These are phyloP conservation scores for Rutstroemia sp. DNA, from an alignment of 2,329 filamentous ascomycete species.

Conservation along the genomic window DNA sequence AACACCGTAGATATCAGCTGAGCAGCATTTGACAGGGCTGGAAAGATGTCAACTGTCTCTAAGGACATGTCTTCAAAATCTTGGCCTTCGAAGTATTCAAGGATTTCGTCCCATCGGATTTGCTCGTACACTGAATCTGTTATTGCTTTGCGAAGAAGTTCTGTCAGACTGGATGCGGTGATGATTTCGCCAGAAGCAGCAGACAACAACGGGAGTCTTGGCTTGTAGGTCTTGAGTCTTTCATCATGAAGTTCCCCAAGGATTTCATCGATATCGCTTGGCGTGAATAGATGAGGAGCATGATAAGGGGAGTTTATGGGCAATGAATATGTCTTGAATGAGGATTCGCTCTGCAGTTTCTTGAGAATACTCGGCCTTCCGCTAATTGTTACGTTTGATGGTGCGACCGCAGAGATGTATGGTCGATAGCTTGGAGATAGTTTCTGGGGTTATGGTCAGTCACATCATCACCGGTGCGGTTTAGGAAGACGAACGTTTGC, in stretches of 20 bases:
- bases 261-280: constrained; percentile 16
- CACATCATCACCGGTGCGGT: background rate
- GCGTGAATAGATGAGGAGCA: constrained; percentile 24
- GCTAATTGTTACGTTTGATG: background rate
- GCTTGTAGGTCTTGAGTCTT: background rate
- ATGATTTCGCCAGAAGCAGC: background rate
- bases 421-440: background rate
- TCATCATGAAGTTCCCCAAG: background rate
- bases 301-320: constrained; percentile 24
- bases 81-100: background rate
- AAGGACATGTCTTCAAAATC: background rate
- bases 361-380: background rate
- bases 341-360: background rate
- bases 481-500: background rate
- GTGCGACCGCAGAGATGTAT: background rate
- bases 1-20: background rate
- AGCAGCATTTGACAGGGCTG: background rate
- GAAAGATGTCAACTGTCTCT: background rate
- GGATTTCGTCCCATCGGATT: background rate
- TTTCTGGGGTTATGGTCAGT: background rate
- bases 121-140: background rate
- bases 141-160: background rate
- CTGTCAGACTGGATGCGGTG: background rate
- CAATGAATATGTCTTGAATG: constrained; percentile 6
- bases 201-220: background rate